A percentile compares a stretch with the other conserved stretches of the same genome.
phyloP scores from a whole-genome alignment of 2,329 filamentous ascomycete species.

The Aspergillaceae sp. region DNA sequence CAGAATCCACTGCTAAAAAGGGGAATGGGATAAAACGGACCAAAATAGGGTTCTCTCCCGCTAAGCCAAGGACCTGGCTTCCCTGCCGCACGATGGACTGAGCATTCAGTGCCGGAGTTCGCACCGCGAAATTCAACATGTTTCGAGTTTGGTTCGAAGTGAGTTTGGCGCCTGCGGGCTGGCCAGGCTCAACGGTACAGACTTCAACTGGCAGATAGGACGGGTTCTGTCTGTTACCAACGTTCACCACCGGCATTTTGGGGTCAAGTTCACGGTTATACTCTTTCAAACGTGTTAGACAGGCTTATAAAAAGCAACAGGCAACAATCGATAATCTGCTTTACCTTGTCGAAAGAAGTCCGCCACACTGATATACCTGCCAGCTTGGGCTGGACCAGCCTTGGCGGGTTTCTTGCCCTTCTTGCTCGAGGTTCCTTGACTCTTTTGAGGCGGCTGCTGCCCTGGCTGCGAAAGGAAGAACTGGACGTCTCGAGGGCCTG shows the following conservation, averaged over 20 bases:
- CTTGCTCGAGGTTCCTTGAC: neutral
- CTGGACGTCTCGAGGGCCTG: slow-evolving; percentile 45
- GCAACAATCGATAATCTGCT: slow-evolving; percentile 6
- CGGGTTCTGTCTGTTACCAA: slow-evolving; percentile 50
- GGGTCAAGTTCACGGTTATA: slow-evolving; percentile 30
- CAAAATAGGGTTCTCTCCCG: slow-evolving; percentile 35
- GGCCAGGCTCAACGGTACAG: slow-evolving; percentile 55
- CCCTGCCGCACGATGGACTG: slow-evolving; percentile 54
- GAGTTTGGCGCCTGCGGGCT: slow-evolving; percentile 54
- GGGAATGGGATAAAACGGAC: slow-evolving; percentile 19
- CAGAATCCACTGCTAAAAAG: neutral
- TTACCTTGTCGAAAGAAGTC: slow-evolving; percentile 42
- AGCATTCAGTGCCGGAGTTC: slow-evolving; percentile 58
- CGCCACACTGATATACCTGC: slow-evolving; percentile 44
- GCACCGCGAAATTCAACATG: slow-evolving; percentile 68
- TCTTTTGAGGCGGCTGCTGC: slow-evolving; percentile 5
- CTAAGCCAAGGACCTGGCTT: slow-evolving; percentile 47
- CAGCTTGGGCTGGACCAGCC: slow-evolving; percentile 22
- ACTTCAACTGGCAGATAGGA: slow-evolving; percentile 60
- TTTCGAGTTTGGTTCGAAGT: slow-evolving; percentile 50
- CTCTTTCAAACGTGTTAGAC: slow-evolving; percentile 17
- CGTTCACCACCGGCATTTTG: slow-evolving; percentile 55
- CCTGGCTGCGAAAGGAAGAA: slow-evolving; percentile 42
- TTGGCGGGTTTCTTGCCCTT: slow-evolving; percentile 22
- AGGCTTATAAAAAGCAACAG: neutral